Base-by-base conservation (phyloP, 1,284 basidiomycete genomes). In the Trichosporon sp. region DNA sequence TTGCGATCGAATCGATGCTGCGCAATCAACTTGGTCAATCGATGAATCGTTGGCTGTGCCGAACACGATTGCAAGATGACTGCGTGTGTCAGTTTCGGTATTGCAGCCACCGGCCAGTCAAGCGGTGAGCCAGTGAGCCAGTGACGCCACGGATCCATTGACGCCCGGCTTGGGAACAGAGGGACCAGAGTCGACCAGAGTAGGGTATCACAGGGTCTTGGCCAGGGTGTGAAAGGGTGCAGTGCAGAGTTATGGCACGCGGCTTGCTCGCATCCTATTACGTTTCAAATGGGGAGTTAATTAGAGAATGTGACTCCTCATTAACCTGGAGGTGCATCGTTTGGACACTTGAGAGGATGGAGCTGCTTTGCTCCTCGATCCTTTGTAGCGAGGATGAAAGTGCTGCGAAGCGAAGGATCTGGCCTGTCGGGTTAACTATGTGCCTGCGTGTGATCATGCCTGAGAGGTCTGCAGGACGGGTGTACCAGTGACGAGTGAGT, bases 51-150 rank as follows among this genome's bases (percentile, higher is more conserved):
- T n/a, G n/a, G n/a, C n/a, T n/a, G 23, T 34, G 8, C 14, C 8
- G 33, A 34, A 7, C 33, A 8, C 14, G 33, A 16, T 25, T 8
- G 46, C 7, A 14, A 10, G 7, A 14, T 14, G 46, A 14, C 46
- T 29, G 46, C 46, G 46, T 52, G 46, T 52, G 46, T 52, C 46
- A 52, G 46, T 52, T 52, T 52, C n/a, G n/a, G n/a, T n/a, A n/a
- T n/a, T n/a, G n/a, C n/a, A n/a, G n/a, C n/a, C n/a, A n/a, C n/a
- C n/a, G n/a, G n/a, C n/a, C n/a, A n/a, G n/a, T n/a, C n/a, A n/a
- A n/a, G n/a, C n/a, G n/a, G n/a, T n/a, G n/a, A n/a, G n/a, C n/a
- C 40, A 44, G 34, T 11, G 34, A 11, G 4, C 16, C 10, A 44
- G 46, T 52, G 46, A 52, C 46, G 46, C 46, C 46, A 52, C 46